Conservation (phyloP, 768 basidiomycete genomes). For the Daedalea quercina region DNA sequence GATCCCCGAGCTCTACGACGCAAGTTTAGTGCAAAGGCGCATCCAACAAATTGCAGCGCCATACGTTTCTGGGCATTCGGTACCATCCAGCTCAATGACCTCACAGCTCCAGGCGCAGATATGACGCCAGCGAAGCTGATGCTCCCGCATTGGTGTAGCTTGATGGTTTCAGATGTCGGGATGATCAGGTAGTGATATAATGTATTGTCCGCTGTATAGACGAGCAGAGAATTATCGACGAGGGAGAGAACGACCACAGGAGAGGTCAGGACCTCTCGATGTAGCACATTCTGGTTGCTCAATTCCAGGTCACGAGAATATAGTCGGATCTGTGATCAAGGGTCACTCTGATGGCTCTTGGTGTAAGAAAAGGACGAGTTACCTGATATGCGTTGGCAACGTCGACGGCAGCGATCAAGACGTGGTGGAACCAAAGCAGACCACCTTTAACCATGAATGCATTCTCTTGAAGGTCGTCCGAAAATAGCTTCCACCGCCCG, state of each 20-base stretch:
- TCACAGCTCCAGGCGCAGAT: conserved; percentile 71
- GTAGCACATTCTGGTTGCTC: conserved; percentile 73
- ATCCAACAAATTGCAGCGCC: conserved; percentile 19
- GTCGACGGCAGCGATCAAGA: conserved; percentile 88
- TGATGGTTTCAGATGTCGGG: conserved; percentile 76
- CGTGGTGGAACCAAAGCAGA: conserved; percentile 93
- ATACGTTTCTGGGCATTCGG: conserved; percentile 87
- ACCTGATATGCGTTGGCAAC: conserved; percentile 74
- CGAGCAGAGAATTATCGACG: conserved; percentile 90
- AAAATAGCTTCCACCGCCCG: conserved; percentile 92
- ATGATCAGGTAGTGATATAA: conserved; percentile 88
- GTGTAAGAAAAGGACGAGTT: conserved; percentile 14
- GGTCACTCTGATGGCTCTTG: background rate
- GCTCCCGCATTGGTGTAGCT: conserved; percentile 86
- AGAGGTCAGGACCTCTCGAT: conserved; percentile 69
- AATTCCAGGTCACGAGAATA: conserved; percentile 92
- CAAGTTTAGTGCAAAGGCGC: background rate
- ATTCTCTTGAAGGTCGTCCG: conserved; percentile 75
- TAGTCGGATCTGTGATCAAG: conserved; percentile 62
- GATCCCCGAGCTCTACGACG: conserved; percentile 80
- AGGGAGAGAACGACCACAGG: conserved; percentile 84
- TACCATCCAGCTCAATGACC: conserved; percentile 96
- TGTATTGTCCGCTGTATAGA: conserved; percentile 92
- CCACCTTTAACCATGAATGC: conserved; percentile 87
- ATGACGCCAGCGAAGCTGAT: conserved; percentile 93